These are phyloP conservation scores for Melaleuca alternifolia DNA, from an alignment of 345 rosid genomes.

Conservation along the genomic window DNA sequence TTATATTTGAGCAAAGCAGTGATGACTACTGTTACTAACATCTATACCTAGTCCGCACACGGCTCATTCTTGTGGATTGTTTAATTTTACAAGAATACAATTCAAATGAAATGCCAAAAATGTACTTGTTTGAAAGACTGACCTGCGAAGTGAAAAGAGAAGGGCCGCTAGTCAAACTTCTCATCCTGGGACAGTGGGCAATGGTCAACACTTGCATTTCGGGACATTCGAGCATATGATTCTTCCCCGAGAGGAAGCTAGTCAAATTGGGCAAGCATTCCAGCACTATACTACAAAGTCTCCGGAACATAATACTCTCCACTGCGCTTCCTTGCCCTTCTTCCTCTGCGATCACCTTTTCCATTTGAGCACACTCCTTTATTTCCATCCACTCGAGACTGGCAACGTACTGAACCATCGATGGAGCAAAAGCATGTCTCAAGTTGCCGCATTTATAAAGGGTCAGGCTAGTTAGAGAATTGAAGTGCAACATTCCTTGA, in stretches of 20 bases:
- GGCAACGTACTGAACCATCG: background rate
- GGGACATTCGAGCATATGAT: background rate
- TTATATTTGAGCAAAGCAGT: no score
- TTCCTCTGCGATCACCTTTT: background rate
- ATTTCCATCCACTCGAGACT: background rate
- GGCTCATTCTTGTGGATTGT: no score
- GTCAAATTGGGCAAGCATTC: background rate
- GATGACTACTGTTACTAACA: no score
- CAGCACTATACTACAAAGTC: rapidly evolving
- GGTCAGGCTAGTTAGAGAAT: background rate
- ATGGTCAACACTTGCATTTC: rapidly evolving
- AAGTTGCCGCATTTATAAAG: background rate
- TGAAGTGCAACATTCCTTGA: background rate
- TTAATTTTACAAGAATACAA: no score
- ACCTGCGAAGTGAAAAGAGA: background rate
- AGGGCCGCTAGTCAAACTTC: background rate
- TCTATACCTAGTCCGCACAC: no score
- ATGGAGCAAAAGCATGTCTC: background rate
- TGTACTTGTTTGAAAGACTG: background rate
- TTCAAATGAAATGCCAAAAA: no score
- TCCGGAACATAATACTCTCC: background rate
- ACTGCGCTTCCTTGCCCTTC: background rate
- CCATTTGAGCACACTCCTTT: background rate
- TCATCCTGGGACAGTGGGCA: background rate
- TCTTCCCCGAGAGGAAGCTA: background rate